Evolutionary conservation across 2,329 filamentous ascomycete genomes (phyloP).

Genomic region (Talaromyces sp.): DNA sequence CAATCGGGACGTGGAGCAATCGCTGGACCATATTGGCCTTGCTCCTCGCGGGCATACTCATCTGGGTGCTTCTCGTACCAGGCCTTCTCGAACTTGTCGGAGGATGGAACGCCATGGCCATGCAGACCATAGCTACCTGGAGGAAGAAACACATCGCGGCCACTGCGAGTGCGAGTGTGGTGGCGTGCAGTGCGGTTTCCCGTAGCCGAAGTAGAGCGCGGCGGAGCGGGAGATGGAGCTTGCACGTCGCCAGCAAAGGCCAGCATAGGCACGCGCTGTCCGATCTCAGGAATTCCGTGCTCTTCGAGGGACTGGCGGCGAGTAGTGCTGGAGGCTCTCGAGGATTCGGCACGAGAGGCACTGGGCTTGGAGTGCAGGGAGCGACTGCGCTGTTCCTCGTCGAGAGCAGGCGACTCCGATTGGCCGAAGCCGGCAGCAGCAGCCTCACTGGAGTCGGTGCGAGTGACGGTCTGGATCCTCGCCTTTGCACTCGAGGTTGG

Average conservation of each 20-base stretch:
- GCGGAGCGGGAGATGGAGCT: slow-evolving; percentile 75
- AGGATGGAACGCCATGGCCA: slow-evolving; percentile 56
- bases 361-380: slow-evolving; percentile 60
- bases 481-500: slow-evolving; percentile 76
- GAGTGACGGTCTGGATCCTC: slow-evolving; percentile 76
- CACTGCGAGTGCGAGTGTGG: slow-evolving; percentile 68
- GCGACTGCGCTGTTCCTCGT: slow-evolving; percentile 51
- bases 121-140: slow-evolving; percentile 82
- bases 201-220: slow-evolving; percentile 35
- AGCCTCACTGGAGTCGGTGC: slow-evolving; percentile 83
- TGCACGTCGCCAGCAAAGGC: slow-evolving; percentile 91
- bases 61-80: slow-evolving; percentile 94
- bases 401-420: slow-evolving; percentile 40
- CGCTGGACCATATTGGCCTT: slow-evolving; percentile 55
- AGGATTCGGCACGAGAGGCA: slow-evolving; percentile 45
- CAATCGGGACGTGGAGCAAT: slow-evolving; percentile 64
- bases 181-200: slow-evolving; percentile 45
- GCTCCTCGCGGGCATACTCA: slow-evolving; percentile 65
- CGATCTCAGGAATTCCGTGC: slow-evolving; percentile 87
- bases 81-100: slow-evolving; percentile 80
- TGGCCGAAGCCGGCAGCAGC: slow-evolving; percentile 80
- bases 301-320: slow-evolving; percentile 62
- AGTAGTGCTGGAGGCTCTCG: slow-evolving; percentile 40
- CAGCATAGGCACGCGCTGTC: slow-evolving; percentile 89
- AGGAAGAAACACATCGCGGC: slow-evolving; percentile 64